A percentile compares a stretch with the other conserved stretches of the same genome.
These are phyloP conservation scores for Cerrena zonata DNA, from an alignment of 1,284 basidiomycete species.

Conservation along the genomic window DNA sequence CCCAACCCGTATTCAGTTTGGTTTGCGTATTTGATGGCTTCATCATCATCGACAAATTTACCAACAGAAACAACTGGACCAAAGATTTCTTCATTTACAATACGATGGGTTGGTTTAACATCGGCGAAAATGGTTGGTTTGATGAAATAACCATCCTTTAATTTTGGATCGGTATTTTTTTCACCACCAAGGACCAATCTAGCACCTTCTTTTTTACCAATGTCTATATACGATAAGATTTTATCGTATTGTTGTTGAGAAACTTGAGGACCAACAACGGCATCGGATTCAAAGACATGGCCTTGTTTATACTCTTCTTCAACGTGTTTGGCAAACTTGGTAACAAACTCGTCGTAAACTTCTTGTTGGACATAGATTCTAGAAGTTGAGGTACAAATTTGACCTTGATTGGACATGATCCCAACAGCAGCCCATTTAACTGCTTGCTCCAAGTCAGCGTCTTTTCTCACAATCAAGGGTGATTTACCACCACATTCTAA, in stretches of 20 bases:
- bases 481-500: constrained; percentile 91
- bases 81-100: constrained; percentile 86
- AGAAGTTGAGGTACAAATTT: too few relatives aligned
- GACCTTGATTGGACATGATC: too few relatives aligned
- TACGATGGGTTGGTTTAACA: constrained; percentile 73
- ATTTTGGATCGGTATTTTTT: constrained; percentile 59
- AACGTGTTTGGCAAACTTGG: too few relatives aligned
- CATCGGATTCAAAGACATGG: too few relatives aligned
- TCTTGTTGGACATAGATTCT: too few relatives aligned
- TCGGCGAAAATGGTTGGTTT: constrained; percentile 83
- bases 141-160: constrained; percentile 75
- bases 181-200: constrained; percentile 72
- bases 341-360: too few relatives aligned
- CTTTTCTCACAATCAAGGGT: constrained; percentile 70
- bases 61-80: constrained; percentile 74
- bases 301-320: too few relatives aligned
- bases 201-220: constrained; percentile 78
- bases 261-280: too few relatives aligned
- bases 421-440: constrained; percentile 78
- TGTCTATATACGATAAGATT: constrained; percentile 84
- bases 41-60: constrained; percentile 61
- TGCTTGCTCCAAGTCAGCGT: constrained; percentile 72
- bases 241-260: too few relatives aligned
- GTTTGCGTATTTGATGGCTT: constrained; percentile 72
- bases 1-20: constrained; percentile 75